A percentile compares a stretch with the other conserved stretches of the same genome.
Evolutionary conservation across 495 filamentous ascomycete genomes (phyloP).

Genomic region (Hypoxylon perforatum): DNA sequence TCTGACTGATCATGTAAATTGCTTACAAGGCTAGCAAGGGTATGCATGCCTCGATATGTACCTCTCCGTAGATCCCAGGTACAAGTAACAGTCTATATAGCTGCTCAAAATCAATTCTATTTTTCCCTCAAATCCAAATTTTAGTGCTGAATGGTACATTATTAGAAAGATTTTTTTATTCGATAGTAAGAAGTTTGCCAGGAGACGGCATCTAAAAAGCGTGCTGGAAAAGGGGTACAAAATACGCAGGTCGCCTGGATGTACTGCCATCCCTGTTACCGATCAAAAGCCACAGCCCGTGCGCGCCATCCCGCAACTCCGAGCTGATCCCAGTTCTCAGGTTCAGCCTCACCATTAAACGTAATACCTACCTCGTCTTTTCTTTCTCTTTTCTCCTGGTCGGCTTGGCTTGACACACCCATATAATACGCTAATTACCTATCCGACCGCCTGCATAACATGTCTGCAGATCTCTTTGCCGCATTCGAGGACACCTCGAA

Average conservation of each 20-base stretch:
- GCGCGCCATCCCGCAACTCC: too few relatives aligned
- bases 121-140: too few relatives aligned
- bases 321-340: conserved; percentile 2
- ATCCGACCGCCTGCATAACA: conserved; percentile 44
- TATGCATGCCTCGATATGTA: too few relatives aligned
- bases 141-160: too few relatives aligned
- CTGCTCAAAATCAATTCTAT: too few relatives aligned
- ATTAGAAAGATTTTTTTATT: too few relatives aligned
- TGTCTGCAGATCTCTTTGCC: conserved; percentile 82
- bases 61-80: too few relatives aligned
- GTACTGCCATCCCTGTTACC: conserved; percentile 1
- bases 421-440: background rate
- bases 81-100: too few relatives aligned
- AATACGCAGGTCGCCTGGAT: conserved; percentile 9
- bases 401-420: background rate
- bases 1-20: too few relatives aligned
- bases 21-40: conserved; percentile 2
- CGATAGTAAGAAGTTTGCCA: too few relatives aligned
- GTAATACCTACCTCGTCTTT: background rate
- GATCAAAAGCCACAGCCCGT: background rate
- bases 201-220: too few relatives aligned
- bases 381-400: background rate
- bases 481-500: conserved; percentile 67
- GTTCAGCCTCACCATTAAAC: conserved; percentile 18
- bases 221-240: too few relatives aligned